Evolutionary conservation across 331 rosid genomes (phyloP), one percentile per base, ranked within the genome.

Genomic region (Prunus yedoensis): DNA sequence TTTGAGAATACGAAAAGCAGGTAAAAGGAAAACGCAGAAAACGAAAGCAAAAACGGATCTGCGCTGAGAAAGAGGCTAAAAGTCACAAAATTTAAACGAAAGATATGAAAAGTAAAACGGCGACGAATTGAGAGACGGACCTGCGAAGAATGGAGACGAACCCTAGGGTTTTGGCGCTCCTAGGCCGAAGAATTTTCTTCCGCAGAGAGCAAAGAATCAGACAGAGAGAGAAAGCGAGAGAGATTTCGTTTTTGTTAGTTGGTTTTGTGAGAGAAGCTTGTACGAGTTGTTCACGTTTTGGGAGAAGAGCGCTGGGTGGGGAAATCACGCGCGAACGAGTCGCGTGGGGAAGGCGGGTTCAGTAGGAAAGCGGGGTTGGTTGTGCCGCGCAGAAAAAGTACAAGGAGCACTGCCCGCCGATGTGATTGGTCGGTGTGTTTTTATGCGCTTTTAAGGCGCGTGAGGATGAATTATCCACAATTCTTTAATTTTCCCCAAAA

Each of bases 161-260:
- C 68, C 56, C 90, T 88, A 91, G 91, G 98, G 94, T 83, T 91
- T 76, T 41, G 57, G 74, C 46, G 78, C 63, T 60, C 82, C 79
- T 58, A 62, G 74, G 80, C 73, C 35, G 61, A 75, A 78, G 83
- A 76, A 78, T 82, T 78, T 61, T 82, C 57, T 57, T 66, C 2
- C 62, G 61, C 61, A 52, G 80, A 52, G 80, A 82, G 85, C 79
- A 70, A 83, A 91, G 89, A 89, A 84, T 83, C 82, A 70, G 66
- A 43, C 52, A 57, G 77, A 71, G 86, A 73, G 81, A 79, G 76
- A 80, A 28, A 78, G 72, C 59, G 79, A 27, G 74, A 60, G 75
- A 71, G 69, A 51, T 71, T 74, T 76, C 78, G 77, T 72, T 69
- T 77, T 74, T 65, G 88, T 86, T 83, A 81, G 92, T 86, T 89